Conservation (phyloP, 345 rosid species). For the Punica granatum region DNA sequence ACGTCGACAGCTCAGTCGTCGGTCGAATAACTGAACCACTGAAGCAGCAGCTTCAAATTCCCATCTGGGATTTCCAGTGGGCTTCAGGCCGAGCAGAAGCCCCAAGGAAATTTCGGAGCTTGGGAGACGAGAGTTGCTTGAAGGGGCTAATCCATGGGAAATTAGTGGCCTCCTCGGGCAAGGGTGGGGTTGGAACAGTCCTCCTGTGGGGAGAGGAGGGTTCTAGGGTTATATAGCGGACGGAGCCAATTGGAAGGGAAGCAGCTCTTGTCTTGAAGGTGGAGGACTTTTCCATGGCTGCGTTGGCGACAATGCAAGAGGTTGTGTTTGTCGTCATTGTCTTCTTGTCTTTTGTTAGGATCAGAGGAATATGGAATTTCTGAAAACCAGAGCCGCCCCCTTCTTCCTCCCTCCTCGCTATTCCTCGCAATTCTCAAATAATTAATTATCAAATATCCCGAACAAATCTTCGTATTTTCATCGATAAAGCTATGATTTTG, state of each 20-base stretch:
- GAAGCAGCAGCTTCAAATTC: constrained; percentile 16
- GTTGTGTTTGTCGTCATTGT: constrained; percentile 51
- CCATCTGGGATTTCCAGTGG: constrained; percentile 21
- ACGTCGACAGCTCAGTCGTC: constrained; percentile 6
- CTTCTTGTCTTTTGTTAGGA: constrained; percentile 37
- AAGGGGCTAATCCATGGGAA: neutral
- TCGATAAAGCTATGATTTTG: too few relatives aligned
- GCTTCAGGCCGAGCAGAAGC: constrained; percentile 9
- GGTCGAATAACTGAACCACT: constrained; percentile 12
- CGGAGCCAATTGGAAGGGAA: constrained; percentile 23
- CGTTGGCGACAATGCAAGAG: constrained; percentile 41
- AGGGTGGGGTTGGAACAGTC: constrained; percentile 7
- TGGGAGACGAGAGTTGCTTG: neutral
- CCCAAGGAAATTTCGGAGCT: constrained; percentile 17
- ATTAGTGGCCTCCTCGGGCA: neutral
- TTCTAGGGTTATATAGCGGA: constrained; percentile 31
- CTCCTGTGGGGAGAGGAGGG: neutral
- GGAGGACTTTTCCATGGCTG: constrained; percentile 27
- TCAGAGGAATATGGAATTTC: constrained; percentile 62
- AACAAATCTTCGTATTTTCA: too few relatives aligned
- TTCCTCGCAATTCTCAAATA: constrained; percentile 1
- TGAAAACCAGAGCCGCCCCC: constrained; percentile 35
- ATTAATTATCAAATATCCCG: too few relatives aligned
- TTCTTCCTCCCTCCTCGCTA: constrained; percentile 13
- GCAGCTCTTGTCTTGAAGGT: constrained; percentile 19